Evolutionary conservation across 371 early-diverging fungal genomes (phyloP), one percentile per base, ranked within the genome.

Genomic region (Chytridiales sp.): DNA sequence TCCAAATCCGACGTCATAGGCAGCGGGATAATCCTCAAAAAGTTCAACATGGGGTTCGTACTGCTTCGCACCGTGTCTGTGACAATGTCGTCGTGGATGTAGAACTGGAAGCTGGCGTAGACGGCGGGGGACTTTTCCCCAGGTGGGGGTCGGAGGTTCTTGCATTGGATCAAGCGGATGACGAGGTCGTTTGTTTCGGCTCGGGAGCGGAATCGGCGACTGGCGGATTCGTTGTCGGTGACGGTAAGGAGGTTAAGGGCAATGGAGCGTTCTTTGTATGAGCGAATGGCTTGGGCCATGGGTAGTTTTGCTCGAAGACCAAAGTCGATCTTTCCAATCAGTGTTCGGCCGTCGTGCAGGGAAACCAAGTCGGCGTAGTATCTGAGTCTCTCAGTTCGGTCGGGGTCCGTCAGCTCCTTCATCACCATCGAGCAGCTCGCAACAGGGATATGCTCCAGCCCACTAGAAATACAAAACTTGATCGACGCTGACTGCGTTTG

Each of bases 301-400:
- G 80, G 78, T 4, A 76, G 32, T 4, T 51, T 56, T 1, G 64
- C 64, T 8, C 62, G 34, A 13, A 78, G 42, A 4, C 72, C 60
- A 61, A 69, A 80, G 48, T 78, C 71, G 8, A 78, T 24, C 44
- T 72, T 69, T 9, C 78, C 78, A 21, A 78, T 44, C 13, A 80
- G 31, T 9, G 64, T 66, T 43, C 61, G 44, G n/a, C 51, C 36
- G 39, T 74, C 77, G 39, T 66, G 64, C 0, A 58, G 60, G 52
- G 73, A 72, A 19, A 70, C 51, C 11, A 77, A 46, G 58, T 77
- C 74, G 1, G 68, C 75, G 47, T 72, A 74, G 48, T 74, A 77
- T 29, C 72, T 61, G n/a, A 72, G 42, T 8, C 62, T 29, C 8
- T 69, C 67, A 22, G 70, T 70, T n/a, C 63, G 65, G 22, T 59